Evolutionary conservation across 306 rosid species (phyloP), one percentile per base, ranked within the genome.

Genomic region (Cucurbita moschata): DNA sequence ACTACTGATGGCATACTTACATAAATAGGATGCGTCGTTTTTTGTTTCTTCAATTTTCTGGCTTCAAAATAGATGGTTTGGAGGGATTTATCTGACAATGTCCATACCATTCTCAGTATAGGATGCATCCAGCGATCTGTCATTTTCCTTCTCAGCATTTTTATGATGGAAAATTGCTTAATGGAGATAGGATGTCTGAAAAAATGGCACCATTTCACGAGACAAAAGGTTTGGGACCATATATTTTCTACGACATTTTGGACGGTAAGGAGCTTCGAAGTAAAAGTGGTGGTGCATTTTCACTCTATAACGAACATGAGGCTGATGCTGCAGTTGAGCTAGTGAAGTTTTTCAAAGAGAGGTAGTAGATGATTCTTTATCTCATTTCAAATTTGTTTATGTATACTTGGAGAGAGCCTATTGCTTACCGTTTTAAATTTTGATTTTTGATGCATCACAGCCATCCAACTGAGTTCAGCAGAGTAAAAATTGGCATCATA

Each of bases 71-170:
- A 13, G 63, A 56, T 30, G 66, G 43, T 35, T 46, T 68, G 73
- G 7, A n/a, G 26, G 54, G 38, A 8, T 68, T 80, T 80, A 44
- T 71, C 77, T 58, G 30, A 61, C 70, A 71, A 52, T 21, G 44
- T 71, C 52, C 85, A 57, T 76, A 58, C 44, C 74, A 68, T 71
- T 82, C 76, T 82, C 98, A 93, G 98, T 93, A 93, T 89, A 88
- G 98, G 78, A 93, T 93, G 98, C 96, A 93, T 79, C 97, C 98
- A 37, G 97, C 90, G 81, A 93, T 93, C 80, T 88, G 96, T 85
- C 83, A 49, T 79, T 93, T 93, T 81, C 98, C 98, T 71, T 90
- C 98, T 57, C 44, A 81, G 85, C 98, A 93, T 79, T 93, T 93
- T 76, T 93, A 93, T 81, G 96, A 93, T 73, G 80, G 86, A 78